A percentile compares a stretch with the other conserved stretches of the same genome.
phyloP scores from a whole-genome alignment of 2,329 filamentous ascomycete genomes.

The Magnaporthiopsis incrustans region DNA sequence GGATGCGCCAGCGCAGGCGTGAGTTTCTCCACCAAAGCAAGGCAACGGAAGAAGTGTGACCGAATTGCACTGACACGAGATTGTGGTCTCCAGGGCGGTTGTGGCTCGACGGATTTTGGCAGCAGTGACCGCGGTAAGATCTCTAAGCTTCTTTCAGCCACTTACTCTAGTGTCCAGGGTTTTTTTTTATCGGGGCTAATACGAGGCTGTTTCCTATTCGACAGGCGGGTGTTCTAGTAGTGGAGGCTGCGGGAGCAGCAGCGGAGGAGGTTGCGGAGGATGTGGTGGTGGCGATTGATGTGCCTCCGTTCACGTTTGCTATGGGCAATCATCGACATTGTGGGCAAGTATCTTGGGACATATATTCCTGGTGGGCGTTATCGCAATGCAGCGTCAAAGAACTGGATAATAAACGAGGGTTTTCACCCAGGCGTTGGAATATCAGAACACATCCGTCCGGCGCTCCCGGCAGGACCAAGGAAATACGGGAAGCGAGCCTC shows the following conservation, averaged over 20 bases:
- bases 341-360: too few species aligned
- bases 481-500: too few species aligned
- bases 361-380: too few species aligned
- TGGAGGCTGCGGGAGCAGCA: background rate
- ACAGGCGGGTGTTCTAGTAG: background rate
- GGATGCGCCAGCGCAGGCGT: constrained; percentile 22
- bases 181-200: background rate
- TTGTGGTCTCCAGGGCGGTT: background rate
- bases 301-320: too few species aligned
- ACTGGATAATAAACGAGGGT: too few species aligned
- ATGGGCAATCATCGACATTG: too few species aligned
- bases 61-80: constrained; percentile 8
- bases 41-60: background rate
- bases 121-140: background rate
- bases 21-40: constrained; percentile 9
- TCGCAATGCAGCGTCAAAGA: too few species aligned
- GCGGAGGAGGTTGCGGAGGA: constrained; percentile 6
- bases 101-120: background rate
- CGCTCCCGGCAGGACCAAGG: too few species aligned
- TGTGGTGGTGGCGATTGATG: constrained; percentile 11
- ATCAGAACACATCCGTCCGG: too few species aligned
- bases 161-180: too few species aligned
- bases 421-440: too few species aligned
- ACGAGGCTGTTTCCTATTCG: background rate
- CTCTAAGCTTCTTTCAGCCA: too few species aligned